Evolutionary conservation across 108 stramenopile species (phyloP).

Genomic region (Stephanodiscus minutulus): DNA sequence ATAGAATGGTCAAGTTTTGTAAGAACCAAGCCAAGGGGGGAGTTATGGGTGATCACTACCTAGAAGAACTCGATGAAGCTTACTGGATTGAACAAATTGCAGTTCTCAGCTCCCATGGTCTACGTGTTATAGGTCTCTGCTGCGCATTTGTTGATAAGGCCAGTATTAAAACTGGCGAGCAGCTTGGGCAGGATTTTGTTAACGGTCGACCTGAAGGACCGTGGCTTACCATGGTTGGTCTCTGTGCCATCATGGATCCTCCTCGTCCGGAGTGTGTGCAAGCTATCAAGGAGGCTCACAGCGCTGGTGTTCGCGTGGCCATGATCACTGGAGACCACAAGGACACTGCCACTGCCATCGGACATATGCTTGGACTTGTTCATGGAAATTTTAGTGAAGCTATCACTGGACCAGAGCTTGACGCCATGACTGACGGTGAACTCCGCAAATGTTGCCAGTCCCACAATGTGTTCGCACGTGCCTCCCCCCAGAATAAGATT

Average conservation of each 20-base stretch:
- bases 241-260: conserved; percentile 94
- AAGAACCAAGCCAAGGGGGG: conserved; percentile 63
- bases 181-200: conserved; percentile 77
- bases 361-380: conserved; percentile 82
- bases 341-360: conserved; percentile 80
- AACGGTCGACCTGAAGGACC: conserved; percentile 48
- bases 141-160: conserved; percentile 68
- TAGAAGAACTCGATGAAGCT: conserved; percentile 71
- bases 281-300: conserved; percentile 85
- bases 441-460: conserved; percentile 58
- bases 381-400: conserved; percentile 61
- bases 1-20: conserved; percentile 85
- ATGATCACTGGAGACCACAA: conserved; percentile 99
- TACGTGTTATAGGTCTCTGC: conserved; percentile 92
- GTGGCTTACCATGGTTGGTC: conserved; percentile 86
- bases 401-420: conserved; percentile 80
- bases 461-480: conserved; percentile 90
- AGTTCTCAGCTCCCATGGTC: conserved; percentile 85
- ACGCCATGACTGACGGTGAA: conserved; percentile 73
- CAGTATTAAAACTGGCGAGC: conserved; percentile 58
- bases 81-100: conserved; percentile 86
- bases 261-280: conserved; percentile 87
- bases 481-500: conserved; percentile 84
- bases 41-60: conserved; percentile 52
- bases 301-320: conserved; percentile 89